Base-by-base conservation (phyloP, 1,284 basidiomycete genomes). In the Anthracocystis walkeri region DNA sequence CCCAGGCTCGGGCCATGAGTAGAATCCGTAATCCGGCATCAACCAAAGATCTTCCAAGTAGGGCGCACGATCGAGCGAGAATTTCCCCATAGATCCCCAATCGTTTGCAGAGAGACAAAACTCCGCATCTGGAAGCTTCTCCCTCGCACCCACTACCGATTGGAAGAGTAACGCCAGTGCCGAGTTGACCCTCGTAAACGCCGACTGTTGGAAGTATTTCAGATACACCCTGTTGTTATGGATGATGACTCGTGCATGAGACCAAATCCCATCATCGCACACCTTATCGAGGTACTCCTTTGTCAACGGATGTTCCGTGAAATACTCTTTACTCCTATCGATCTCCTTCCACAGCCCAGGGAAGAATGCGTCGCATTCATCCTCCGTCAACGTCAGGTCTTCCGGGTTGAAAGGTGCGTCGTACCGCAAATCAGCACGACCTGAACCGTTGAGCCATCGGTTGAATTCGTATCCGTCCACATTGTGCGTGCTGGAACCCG, bases 1-100 rank as follows among this genome's bases (percentile, higher is more conserved):
- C 40, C 79, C 78, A n/a, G 68, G 77, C 40, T 83, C 82, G 7
- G 81, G 82, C 82, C 82, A 84, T 16, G 59, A 59, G 54, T 68
- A 82, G 50, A 74, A 84, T 3, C 77, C 82, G 46, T 82, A 84
- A 54, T 84, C 83, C 0, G 83, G 83, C 82, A 83, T 84, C 35
- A 84, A 58, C 83, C 83, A 84, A 3, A 83, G 60, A 41, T 83
- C 82, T 16, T 76, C 67, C 27, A 79, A 65, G 27, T 80, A 69
- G 2, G 75, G 66, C 1, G 67, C 60, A 1, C 83, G 59, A 42
- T 81, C 79, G 6, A 84, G 65, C 25, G 75, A 75, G 31, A 83
- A 82, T 50, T 83, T 82, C 60, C 81, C 81, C 58, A 66, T 65
- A 2, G 52, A 58, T 2, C 80, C 80, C 83, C 83, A 84, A 54